Base-by-base conservation (phyloP, 805 yeast species). In the Hagleromyces aurorensis region DNA sequence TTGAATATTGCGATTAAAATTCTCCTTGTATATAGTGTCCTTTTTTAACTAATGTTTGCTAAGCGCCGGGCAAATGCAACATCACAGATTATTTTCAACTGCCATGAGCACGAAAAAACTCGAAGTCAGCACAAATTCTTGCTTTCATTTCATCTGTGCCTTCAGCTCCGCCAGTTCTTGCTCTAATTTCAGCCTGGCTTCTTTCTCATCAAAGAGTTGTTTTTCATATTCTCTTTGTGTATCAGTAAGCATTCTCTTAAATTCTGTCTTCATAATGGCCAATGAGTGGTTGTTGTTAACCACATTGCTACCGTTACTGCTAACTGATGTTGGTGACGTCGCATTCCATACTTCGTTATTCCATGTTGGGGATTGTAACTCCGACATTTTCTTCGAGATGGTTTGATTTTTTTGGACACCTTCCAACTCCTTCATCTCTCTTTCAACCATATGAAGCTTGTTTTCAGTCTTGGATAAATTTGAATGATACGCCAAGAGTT, bases 221-320 rank as follows among this genome's bases (percentile, higher is more conserved):
- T 59, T 46, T 40, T 77, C 83, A 44, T 76, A 73, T 33, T 65
- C 72, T 25, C 66, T 70, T 38, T 76, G 82, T 34, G 78, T 70
- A 21, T 73, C 75, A 13, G 65, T 58, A 4, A 79, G 74, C 28
- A 78, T 58, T 43, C 72, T 76, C 52, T 72, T 78, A 58, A 79
- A 80, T 52, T 80, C 86, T 38, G 70, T 65, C 33, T 83, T 62
- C 53, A 80, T 58, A 3, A 78, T 74, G 0, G 76, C 69, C 21
- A 70, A 70, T 39, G 68, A 60, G 26, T 56, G 57, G 36, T 58
- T 46, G 5, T 53, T 40, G 5, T 36, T 22, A 3, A 51, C 33
- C 6, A 42, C 31, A 12, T 34, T 30, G 20, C 39, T 31, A 21
- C 32, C 31, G 18, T 45, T 37, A 13, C 43, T 37, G 14, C 32